Evolutionary conservation across 2,329 filamentous ascomycete genomes (phyloP).

Genomic region (Mycosphaerelloides madeirae): DNA sequence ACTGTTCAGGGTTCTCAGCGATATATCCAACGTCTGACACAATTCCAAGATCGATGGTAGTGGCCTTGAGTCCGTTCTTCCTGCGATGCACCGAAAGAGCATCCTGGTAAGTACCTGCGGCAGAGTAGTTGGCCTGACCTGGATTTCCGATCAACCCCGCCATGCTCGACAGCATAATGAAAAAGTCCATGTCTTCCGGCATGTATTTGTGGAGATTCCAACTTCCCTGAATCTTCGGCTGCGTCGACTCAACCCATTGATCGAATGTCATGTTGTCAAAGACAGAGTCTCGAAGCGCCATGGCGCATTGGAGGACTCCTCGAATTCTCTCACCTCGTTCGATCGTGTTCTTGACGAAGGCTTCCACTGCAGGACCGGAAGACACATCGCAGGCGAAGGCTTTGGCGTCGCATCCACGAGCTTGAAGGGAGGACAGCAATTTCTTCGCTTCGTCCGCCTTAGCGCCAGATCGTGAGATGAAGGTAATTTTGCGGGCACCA

Average conservation of each 20-base stretch:
- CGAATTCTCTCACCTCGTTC: slow-evolving; percentile 27
- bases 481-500: slow-evolving; percentile 9
- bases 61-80: slow-evolving; percentile 15
- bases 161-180: slow-evolving; percentile 23
- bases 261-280: slow-evolving; percentile 22
- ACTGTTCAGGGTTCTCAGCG: slow-evolving; percentile 6
- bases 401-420: slow-evolving; percentile 3
- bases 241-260: background rate
- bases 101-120: slow-evolving; percentile 20
- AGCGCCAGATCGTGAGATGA: slow-evolving; percentile 7
- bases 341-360: slow-evolving; percentile 5
- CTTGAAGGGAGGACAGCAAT: background rate
- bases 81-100: slow-evolving; percentile 22
- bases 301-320: slow-evolving; percentile 40
- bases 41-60: slow-evolving; percentile 25
- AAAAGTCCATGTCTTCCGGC: slow-evolving; percentile 17
- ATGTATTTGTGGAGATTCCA: slow-evolving; percentile 18
- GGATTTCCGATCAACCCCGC: slow-evolving; percentile 14
- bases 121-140: slow-evolving; percentile 20
- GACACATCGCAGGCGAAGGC: slow-evolving; percentile 3
- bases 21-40: background rate
- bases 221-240: slow-evolving; percentile 26
- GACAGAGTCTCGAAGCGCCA: slow-evolving; percentile 25
- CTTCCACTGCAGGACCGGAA: slow-evolving; percentile 1
- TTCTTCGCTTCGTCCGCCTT: background rate